Evolutionary conservation across 2,329 filamentous ascomycete species (phyloP), one percentile per base, ranked within the genome.

Genomic region (Diaporthe aspalathi): DNA sequence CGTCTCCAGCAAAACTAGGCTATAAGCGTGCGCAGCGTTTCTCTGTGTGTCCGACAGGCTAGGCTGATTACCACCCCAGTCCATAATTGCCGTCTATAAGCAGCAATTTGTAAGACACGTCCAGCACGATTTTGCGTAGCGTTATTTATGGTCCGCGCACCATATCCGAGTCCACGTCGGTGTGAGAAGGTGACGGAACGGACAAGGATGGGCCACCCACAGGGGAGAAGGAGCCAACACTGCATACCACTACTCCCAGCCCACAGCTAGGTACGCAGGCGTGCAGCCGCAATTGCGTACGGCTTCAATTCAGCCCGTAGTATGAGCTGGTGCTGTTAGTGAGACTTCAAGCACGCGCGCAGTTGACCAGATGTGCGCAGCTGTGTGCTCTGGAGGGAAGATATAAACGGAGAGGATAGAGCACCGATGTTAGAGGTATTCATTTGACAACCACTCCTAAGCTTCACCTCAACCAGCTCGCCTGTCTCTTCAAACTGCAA

Each of bases 241-340:
- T 12, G 35, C 35, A 40, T 8, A 14, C 35, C 52, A 20, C 20
- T 17, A 6, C 5, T 8, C 14, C 22, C 35, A 29, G 54, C 20
- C 11, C 7, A 9, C 16, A n/a, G n/a, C n/a, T n/a, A n/a, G n/a
- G 4, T 43, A 43, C 54, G 35, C 54, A 60, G 17, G 7, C 14
- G 54, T 27, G 54, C 38, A 43, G 43, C 43, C 35, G 38, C 54
- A 60, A 27, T 8, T 60, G 54, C 54, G 35, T 60, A 43, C 6
- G 35, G 35, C 16, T 43, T 22, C 22, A 3, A 9, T 14, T 43
- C 22, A n/a, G 32, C 12, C 32, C 11, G 40, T 17, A 43, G 22
- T 27, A 43, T 27, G 35, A 27, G 16, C 35, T 24, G 35, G 5
- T 17, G 35, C 27, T 56, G n/a, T 6, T 8, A 12, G 20, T 22